A percentile compares a stretch with the other conserved stretches of the same genome.
These are phyloP conservation scores for Nakazawaea laoshanensis DNA, from an alignment of 805 yeast genomes.

Conservation along the genomic window DNA sequence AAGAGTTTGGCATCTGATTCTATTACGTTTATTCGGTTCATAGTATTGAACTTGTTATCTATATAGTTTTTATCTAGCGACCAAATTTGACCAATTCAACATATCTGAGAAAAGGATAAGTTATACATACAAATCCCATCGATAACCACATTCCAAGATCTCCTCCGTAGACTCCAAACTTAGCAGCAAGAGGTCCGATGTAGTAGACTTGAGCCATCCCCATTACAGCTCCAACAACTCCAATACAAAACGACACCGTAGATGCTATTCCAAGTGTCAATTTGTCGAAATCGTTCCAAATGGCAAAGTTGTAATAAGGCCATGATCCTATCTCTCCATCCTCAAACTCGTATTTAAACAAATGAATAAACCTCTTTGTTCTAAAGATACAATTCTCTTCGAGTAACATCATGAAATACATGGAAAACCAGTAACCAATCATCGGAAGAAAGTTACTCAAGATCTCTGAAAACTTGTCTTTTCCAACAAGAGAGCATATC, in stretches of 20 bases:
- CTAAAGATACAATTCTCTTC: conserved; percentile 74
- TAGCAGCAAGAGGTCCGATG: conserved; percentile 63
- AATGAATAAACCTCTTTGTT: conserved; percentile 29
- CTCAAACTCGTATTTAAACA: conserved; percentile 37
- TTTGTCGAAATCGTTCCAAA: conserved; percentile 56
- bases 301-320: conserved; percentile 58
- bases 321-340: conserved; percentile 1
- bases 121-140: conserved; percentile 58
- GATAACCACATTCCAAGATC: conserved; percentile 79
- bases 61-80: conserved; percentile 20
- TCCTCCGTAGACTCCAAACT: conserved; percentile 61
- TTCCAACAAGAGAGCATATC: conserved; percentile 69
- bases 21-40: conserved; percentile 3
- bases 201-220: conserved; percentile 89
- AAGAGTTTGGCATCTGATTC: conserved; percentile 5
- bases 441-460: conserved; percentile 79
- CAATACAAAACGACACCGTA: conserved; percentile 51
- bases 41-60: no score
- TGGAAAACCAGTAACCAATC: conserved; percentile 88
- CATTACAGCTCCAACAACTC: conserved; percentile 74
- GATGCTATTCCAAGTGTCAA: conserved; percentile 74
- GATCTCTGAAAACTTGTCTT: conserved; percentile 62
- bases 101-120: conserved; percentile 60
- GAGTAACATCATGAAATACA: conserved; percentile 61
- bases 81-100: conserved; percentile 53